These are phyloP conservation scores for Hypomyces rosellus DNA, from an alignment of 2,329 filamentous ascomycete genomes.

Conservation along the genomic window DNA sequence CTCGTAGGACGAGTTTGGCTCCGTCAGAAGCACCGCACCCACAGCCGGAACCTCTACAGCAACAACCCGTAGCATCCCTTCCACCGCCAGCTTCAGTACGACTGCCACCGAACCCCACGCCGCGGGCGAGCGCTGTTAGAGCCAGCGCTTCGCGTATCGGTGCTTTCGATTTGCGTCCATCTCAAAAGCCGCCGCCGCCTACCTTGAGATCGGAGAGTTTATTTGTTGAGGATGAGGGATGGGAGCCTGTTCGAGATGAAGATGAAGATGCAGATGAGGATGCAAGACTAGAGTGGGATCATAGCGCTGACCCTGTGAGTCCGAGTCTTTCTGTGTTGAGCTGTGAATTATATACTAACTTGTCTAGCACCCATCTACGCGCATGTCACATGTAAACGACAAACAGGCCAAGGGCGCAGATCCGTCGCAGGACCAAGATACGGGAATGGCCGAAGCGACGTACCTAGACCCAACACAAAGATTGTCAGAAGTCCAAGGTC, in stretches of 20 bases:
- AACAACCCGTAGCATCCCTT: constrained; percentile 5
- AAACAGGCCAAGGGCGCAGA: constrained; percentile 16
- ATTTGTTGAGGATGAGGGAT: constrained; percentile 70
- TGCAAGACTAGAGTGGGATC: constrained; percentile 68
- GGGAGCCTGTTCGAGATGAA: constrained; percentile 60
- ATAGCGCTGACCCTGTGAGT: constrained; percentile 56
- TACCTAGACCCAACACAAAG: constrained; percentile 66
- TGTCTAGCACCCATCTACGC: constrained; percentile 38
- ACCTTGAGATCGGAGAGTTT: constrained; percentile 60
- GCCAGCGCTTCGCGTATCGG: constrained; percentile 30
- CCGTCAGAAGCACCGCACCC: constrained; percentile 26
- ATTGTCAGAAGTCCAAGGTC: constrained; percentile 57
- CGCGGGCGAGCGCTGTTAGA: constrained; percentile 28
- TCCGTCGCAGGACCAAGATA: constrained; percentile 15
- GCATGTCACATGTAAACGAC: constrained; percentile 34
- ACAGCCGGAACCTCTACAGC: constrained; percentile 16
- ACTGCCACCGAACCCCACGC: constrained; percentile 24
- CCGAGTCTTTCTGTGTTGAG: not conserved
- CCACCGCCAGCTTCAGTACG: constrained; percentile 21
- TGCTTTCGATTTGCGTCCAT: constrained; percentile 43
- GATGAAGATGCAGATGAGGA: constrained; percentile 60
- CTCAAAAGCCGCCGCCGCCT: constrained; percentile 47
- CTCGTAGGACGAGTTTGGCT: constrained; percentile 37
- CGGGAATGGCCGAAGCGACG: constrained; percentile 23
- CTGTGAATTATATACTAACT: constrained; percentile 21